Evolutionary conservation across 1,284 basidiomycete genomes (phyloP), one percentile per base, ranked within the genome.

Genomic region (Cutaneotrichosporon cutaneum): DNA sequence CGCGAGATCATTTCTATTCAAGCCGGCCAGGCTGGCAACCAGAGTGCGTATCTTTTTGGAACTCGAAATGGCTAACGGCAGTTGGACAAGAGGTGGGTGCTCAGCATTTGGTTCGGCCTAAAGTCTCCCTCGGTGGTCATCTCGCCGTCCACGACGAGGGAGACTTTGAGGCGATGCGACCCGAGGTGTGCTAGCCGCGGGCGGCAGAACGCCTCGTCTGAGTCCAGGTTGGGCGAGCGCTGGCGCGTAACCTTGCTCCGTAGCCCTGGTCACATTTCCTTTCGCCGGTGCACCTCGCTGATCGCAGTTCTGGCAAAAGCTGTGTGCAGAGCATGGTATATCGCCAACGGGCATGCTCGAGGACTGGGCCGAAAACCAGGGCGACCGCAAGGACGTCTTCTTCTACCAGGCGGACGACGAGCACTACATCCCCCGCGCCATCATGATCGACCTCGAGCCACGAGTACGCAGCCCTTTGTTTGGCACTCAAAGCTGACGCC

Each of bases 401-500:
- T 99, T 99, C 82, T 99, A 99, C 79, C 96, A 99, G 78, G 96
- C 96, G 13, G 96, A 99, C 78, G 96, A 99, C 76, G 96, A 99
- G 77, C 95, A 98, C 75, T 99, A 99, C 78, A 94, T 99, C 69
- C 96, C 96, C 10, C 86, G 96, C 59, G 92, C 96, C 4, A 95
- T 99, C 65, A 85, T 99, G 26, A 88, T 99, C 60, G 96, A 99
- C 81, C 85, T 97, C n/a, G 96, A 99, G 77, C 96, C 96, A 52
- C 84, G 96, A 76, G 95, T 95, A 74, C 74, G 88, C 73, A 0
- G 26, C 26, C 7, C 10, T 5, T 22, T 4, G 39, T 14, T 36
- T 7, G 11, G 4, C 26, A 24, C 21, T 7, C n/a, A n/a, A n/a
- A 18, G 30, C 54, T 56, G 44, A 56, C 47, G 39, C 3, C 68